Evolutionary conservation across 805 yeast species (phyloP).

Genomic region (Candida maris): DNA sequence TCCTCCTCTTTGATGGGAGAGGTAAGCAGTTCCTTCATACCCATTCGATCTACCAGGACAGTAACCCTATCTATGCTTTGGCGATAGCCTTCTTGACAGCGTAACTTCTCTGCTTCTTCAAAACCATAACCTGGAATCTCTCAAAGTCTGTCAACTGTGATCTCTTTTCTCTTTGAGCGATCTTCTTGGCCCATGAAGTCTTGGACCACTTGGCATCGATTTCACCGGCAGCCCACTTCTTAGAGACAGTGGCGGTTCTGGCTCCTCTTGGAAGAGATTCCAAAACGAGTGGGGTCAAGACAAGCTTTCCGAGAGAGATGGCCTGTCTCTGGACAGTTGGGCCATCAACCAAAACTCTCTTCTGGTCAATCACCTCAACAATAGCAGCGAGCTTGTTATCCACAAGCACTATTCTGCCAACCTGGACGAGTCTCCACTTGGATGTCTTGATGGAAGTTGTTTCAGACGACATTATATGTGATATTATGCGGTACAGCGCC

Average conservation of each 20-base stretch:
- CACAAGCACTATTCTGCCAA: conserved; percentile 97
- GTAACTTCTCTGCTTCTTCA: conserved; percentile 95
- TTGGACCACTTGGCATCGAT: conserved; percentile 87
- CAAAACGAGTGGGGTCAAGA: conserved; percentile 88
- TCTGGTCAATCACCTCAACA: conserved; percentile 98
- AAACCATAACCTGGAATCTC: conserved; percentile 98
- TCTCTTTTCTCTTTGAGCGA: conserved; percentile 93
- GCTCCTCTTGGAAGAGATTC: conserved; percentile 91
- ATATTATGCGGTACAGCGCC: neutral
- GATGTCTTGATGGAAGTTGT: conserved; percentile 71
- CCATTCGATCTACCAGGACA: conserved; percentile 2
- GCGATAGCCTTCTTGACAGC: conserved; percentile 95
- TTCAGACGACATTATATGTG: conserved; percentile 43
- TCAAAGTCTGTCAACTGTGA: conserved; percentile 92
- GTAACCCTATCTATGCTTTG: conserved; percentile 63
- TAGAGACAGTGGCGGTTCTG: conserved; percentile 76
- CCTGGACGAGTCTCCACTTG: conserved; percentile 99
- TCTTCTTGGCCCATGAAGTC: conserved; percentile 97
- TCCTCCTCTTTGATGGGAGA: no score
- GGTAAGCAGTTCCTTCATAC: neutral
- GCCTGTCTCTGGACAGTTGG: conserved; percentile 96
- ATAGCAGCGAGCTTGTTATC: conserved; percentile 93
- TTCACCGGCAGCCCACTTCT: conserved; percentile 92
- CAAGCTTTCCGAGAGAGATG: conserved; percentile 78
- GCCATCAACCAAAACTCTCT: conserved; percentile 97